These are phyloP conservation scores for Pueraria montana DNA, from an alignment of 306 rosid species.

Conservation along the genomic window DNA sequence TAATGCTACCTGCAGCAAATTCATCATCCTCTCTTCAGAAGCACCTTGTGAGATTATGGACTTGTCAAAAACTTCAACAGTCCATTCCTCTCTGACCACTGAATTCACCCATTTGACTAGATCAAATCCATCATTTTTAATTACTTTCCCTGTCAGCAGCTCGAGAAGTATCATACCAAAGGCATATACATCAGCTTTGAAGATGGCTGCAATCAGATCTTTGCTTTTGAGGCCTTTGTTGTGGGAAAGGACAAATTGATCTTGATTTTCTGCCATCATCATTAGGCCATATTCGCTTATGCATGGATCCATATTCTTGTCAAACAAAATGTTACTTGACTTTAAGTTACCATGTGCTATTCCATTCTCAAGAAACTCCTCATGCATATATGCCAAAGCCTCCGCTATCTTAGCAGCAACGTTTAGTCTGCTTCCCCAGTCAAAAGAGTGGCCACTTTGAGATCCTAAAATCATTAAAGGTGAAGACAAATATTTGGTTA, in stretches of 20 bases:
- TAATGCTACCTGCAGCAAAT: slow-evolving; percentile 69
- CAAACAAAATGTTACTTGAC: slow-evolving; percentile 77
- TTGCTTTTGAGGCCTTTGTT: slow-evolving; percentile 40
- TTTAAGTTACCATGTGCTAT: slow-evolving; percentile 77
- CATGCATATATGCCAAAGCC: slow-evolving; percentile 74
- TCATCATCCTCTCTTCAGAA: slow-evolving; percentile 80
- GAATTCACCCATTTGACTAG: slow-evolving; percentile 72
- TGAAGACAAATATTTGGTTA: background rate
- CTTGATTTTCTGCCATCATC: slow-evolving; percentile 60
- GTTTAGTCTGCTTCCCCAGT: slow-evolving; percentile 72
- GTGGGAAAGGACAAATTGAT: slow-evolving; percentile 29
- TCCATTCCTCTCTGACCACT: slow-evolving; percentile 79
- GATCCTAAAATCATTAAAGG: slow-evolving; percentile 56
- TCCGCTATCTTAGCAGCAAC: slow-evolving; percentile 65
- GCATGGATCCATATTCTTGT: slow-evolving; percentile 68
- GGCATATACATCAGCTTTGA: slow-evolving; percentile 67
- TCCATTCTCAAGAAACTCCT: slow-evolving; percentile 61
- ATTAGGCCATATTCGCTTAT: slow-evolving; percentile 78
- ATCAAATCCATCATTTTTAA: slow-evolving; percentile 71
- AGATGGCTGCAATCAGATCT: slow-evolving; percentile 40
- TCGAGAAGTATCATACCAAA: slow-evolving; percentile 81
- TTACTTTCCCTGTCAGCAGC: slow-evolving; percentile 74
- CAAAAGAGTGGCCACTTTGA: slow-evolving; percentile 56
- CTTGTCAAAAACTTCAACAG: slow-evolving; percentile 69
- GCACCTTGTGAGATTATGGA: slow-evolving; percentile 61